These are phyloP conservation scores for Fusarium xylarioides DNA, from an alignment of 2,329 filamentous ascomycete species.

Conservation along the genomic window DNA sequence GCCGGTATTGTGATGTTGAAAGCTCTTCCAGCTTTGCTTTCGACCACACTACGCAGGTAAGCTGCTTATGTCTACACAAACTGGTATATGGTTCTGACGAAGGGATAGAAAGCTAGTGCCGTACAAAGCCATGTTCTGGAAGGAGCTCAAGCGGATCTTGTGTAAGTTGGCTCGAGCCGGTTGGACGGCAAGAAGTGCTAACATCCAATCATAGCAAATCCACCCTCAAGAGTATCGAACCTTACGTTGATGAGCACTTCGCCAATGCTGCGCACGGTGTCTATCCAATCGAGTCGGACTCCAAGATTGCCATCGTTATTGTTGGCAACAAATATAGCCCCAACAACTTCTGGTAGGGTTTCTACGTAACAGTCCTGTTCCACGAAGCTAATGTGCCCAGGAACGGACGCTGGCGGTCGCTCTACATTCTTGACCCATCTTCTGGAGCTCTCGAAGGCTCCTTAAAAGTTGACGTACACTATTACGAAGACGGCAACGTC, in stretches of 20 bases:
- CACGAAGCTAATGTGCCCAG: slow-evolving; percentile 53
- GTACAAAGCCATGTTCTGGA: slow-evolving; percentile 84
- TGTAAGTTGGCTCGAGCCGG: slow-evolving; percentile 63
- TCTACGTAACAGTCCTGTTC: neutral
- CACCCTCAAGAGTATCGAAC: slow-evolving; percentile 77
- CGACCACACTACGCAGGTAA: slow-evolving; percentile 81
- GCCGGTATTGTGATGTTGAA: slow-evolving; percentile 89
- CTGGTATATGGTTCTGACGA: slow-evolving; percentile 19
- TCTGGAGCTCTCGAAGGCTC: slow-evolving; percentile 75
- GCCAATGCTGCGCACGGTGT: slow-evolving; percentile 82
- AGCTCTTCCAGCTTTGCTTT: slow-evolving; percentile 89
- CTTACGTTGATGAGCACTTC: slow-evolving; percentile 89
- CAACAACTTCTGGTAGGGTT: slow-evolving; percentile 90
- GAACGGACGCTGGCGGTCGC: slow-evolving; percentile 96
- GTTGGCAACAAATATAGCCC: slow-evolving; percentile 98
- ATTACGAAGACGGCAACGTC: slow-evolving; percentile 99
- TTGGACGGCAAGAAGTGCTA: neutral
- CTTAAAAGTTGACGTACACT: slow-evolving; percentile 96
- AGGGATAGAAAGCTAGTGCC: slow-evolving; percentile 76
- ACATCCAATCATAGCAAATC: slow-evolving; percentile 71
- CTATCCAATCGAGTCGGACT: slow-evolving; percentile 81
- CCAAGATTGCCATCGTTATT: slow-evolving; percentile 80
- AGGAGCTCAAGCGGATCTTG: slow-evolving; percentile 77
- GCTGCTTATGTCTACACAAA: slow-evolving; percentile 4
- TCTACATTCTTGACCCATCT: slow-evolving; percentile 81